A percentile compares a stretch with the other conserved stretches of the same genome.
Evolutionary conservation across 257 asterid genomes (phyloP).

Genomic region (Misopates orontium): DNA sequence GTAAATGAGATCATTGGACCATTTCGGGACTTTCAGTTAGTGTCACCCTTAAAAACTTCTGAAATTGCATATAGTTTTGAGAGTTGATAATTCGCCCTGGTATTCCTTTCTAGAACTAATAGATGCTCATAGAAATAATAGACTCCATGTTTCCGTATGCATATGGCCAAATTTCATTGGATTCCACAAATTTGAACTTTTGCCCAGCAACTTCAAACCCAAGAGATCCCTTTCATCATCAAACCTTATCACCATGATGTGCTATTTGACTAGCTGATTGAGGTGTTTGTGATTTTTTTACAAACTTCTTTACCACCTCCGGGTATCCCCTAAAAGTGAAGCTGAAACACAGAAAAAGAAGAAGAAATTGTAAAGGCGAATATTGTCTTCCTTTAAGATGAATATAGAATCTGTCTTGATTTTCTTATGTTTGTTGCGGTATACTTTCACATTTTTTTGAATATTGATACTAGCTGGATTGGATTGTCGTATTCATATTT

Average conservation of each 20-base stretch:
- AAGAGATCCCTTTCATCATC: background rate
- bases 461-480: background rate
- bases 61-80: background rate
- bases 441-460: conserved; percentile 9
- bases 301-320: background rate
- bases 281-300: background rate
- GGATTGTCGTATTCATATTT: background rate
- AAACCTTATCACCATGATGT: background rate
- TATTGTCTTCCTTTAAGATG: background rate
- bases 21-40: background rate
- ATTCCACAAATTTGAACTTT: too few relatives aligned
- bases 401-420: background rate
- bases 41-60: background rate
- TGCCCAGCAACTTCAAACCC: too few relatives aligned
- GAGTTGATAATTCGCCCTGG: background rate
- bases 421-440: background rate
- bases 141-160: too few relatives aligned
- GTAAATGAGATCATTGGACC: background rate
- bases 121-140: background rate
- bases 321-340: background rate
- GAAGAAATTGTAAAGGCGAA: background rate
- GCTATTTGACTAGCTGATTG: conserved; percentile 3
- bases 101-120: background rate
- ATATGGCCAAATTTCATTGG: too few relatives aligned
- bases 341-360: background rate